Conservation (phyloP, 179 eudicot genomes). For the Actinidia arguta region DNA sequence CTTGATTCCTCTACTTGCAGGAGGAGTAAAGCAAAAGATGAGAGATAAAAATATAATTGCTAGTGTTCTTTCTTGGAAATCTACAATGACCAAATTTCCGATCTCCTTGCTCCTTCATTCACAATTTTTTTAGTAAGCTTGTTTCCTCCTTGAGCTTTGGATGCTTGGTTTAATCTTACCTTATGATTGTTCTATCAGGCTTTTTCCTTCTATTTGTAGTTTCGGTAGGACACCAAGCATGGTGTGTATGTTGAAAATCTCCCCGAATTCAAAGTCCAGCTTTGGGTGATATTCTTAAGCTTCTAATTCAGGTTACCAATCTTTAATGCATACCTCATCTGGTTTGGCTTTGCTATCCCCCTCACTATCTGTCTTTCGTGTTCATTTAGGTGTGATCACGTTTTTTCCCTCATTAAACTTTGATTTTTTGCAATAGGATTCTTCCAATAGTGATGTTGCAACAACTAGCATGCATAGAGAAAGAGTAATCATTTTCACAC, state of each 20-base stretch:
- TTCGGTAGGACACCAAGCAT: constrained; percentile 87
- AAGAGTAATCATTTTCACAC: constrained; percentile 99
- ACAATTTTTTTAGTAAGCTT: constrained; percentile 83
- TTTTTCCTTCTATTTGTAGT: constrained; percentile 51
- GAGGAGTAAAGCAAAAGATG: constrained; percentile 97
- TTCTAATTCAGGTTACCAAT: constrained; percentile 72
- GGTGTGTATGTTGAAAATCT: constrained; percentile 99
- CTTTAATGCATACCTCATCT: not conserved
- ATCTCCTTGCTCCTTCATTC: constrained; percentile 96
- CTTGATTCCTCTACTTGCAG: constrained; percentile 39
- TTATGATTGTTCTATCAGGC: constrained; percentile 24
- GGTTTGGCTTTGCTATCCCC: constrained; percentile 11
- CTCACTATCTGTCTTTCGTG: not conserved
- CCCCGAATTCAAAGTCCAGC: constrained; percentile 93
- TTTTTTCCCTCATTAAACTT: constrained; percentile 24
- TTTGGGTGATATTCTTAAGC: constrained; percentile 85
- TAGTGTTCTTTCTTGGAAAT: constrained; percentile 98
- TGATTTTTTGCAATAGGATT: constrained; percentile 81
- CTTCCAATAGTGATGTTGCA: constrained; percentile 92
- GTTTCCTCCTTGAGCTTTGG: not conserved
- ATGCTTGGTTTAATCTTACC: not conserved
- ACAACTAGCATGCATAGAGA: constrained; percentile 98
- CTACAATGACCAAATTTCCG: constrained; percentile 94
- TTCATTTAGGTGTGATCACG: not conserved
- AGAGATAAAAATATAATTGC: constrained; percentile 81